Evolutionary conservation across 768 basidiomycete genomes (phyloP).

Genomic region (Porphyrellus cyaneotinctus): DNA sequence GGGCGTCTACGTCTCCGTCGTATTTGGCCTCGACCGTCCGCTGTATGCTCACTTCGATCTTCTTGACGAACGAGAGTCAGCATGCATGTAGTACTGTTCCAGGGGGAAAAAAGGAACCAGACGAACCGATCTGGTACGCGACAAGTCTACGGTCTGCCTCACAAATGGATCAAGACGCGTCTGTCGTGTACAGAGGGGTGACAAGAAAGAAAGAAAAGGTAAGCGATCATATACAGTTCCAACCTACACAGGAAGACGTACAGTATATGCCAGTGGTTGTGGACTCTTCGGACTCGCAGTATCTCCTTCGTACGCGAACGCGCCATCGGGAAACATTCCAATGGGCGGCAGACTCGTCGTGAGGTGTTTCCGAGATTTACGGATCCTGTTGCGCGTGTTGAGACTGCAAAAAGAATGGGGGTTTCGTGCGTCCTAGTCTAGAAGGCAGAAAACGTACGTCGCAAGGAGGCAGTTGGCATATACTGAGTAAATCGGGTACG

Average conservation of each 20-base stretch:
- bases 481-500: conserved; percentile 8
- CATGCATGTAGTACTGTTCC: too few relatives aligned
- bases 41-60: conserved; percentile 21
- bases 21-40: conserved; percentile 15
- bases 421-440: not conserved
- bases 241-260: not conserved
- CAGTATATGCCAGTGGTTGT: too few relatives aligned
- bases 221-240: not conserved
- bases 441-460: conserved; percentile 14
- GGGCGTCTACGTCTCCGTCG: conserved; percentile 3
- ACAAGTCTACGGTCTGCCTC: not conserved
- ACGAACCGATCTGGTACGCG: conserved; percentile 9
- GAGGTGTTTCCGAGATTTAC: not conserved
- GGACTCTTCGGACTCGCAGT: not conserved
- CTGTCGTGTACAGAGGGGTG: not conserved
- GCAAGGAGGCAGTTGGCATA: conserved; percentile 27
- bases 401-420: conserved; percentile 10
- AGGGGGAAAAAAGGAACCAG: not conserved
- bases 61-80: not conserved
- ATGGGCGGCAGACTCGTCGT: not conserved
- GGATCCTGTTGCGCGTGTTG: conserved; percentile 17
- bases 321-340: not conserved
- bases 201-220: not conserved
- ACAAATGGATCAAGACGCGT: conserved; percentile 1
- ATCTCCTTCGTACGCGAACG: not conserved